Conservation (phyloP, 177 flowering plant species). For the Telopea speciosissima region DNA sequence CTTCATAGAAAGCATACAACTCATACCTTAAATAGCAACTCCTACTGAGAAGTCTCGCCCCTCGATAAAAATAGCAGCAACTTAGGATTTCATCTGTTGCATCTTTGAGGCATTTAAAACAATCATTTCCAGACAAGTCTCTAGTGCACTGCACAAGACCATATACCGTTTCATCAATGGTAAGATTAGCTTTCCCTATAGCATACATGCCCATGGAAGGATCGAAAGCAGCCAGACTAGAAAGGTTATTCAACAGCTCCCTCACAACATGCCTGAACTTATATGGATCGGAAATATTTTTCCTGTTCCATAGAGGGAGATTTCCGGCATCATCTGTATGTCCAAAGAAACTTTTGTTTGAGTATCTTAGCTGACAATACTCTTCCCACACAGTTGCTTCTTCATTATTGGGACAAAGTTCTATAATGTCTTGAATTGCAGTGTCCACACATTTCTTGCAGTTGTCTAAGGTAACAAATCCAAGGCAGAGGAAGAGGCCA, state of each 20-base stretch:
- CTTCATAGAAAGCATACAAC: background rate
- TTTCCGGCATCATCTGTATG: background rate
- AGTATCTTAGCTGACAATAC: conserved; percentile 14
- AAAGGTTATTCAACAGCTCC: background rate
- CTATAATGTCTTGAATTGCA: conserved; percentile 2
- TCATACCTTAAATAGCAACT: background rate
- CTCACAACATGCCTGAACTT: conserved; percentile 1
- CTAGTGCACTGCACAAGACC: conserved; percentile 28
- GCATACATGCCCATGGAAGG: too few species aligned
- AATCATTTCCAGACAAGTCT: conserved; percentile 19
- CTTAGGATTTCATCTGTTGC: background rate
- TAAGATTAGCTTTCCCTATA: too few species aligned
- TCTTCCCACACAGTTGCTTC: conserved; percentile 23
- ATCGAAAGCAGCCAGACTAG: conserved; percentile 2
- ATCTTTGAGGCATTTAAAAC: conserved; percentile 14
- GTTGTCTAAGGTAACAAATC: background rate
- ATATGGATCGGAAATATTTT: conserved; percentile 11
- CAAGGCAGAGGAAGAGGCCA: conserved; percentile 15
- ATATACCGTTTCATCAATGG: conserved; percentile 9
- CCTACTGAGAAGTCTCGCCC: background rate
- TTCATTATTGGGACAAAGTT: conserved; percentile 12
- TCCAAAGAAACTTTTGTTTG: conserved; percentile 5
- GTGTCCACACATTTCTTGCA: conserved; percentile 15
- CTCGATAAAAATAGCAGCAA: background rate
- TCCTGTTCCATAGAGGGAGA: background rate